Conservation (phyloP, 306 rosid genomes). For the Lotus japonicus region DNA sequence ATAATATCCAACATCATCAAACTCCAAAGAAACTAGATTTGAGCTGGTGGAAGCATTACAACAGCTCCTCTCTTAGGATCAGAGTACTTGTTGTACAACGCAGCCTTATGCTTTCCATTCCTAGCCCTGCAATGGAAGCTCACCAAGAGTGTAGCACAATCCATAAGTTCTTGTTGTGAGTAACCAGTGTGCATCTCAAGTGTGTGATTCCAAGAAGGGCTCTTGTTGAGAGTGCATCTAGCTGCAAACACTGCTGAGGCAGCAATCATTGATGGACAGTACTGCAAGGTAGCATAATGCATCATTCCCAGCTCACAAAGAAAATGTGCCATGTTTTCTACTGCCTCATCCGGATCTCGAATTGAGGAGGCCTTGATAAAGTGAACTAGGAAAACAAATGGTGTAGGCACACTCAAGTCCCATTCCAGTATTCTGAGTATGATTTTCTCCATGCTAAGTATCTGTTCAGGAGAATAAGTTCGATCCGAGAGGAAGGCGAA, state of each 20-base stretch:
- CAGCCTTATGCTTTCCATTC: conserved; percentile 48
- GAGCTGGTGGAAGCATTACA: conserved; percentile 14
- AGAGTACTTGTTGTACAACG: conserved; percentile 49
- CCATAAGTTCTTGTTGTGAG: conserved; percentile 53
- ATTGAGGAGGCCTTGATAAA: conserved; percentile 88
- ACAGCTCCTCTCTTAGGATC: conserved; percentile 48
- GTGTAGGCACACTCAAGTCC: conserved; percentile 81
- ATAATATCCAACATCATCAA: too few relatives aligned
- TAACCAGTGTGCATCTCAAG: conserved; percentile 64
- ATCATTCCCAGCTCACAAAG: conserved; percentile 65
- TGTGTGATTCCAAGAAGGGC: conserved; percentile 68
- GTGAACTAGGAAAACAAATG: conserved; percentile 67
- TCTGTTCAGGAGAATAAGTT: conserved; percentile 63
- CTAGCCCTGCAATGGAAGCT: conserved; percentile 38
- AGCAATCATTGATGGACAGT: neutral
- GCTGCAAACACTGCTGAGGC: too few relatives aligned
- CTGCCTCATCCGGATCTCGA: conserved; percentile 35
- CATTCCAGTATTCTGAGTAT: conserved; percentile 73
- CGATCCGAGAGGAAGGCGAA: conserved; percentile 71
- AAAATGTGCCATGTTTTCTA: conserved; percentile 61
- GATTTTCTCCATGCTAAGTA: conserved; percentile 67
- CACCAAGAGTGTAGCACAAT: conserved; percentile 57
- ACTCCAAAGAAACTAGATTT: too few relatives aligned
- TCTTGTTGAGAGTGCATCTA: conserved; percentile 27
- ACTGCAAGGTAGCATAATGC: conserved; percentile 55